phyloP scores from a whole-genome alignment of 140 eudicot genomes.

The Stevia rebaudiana region DNA sequence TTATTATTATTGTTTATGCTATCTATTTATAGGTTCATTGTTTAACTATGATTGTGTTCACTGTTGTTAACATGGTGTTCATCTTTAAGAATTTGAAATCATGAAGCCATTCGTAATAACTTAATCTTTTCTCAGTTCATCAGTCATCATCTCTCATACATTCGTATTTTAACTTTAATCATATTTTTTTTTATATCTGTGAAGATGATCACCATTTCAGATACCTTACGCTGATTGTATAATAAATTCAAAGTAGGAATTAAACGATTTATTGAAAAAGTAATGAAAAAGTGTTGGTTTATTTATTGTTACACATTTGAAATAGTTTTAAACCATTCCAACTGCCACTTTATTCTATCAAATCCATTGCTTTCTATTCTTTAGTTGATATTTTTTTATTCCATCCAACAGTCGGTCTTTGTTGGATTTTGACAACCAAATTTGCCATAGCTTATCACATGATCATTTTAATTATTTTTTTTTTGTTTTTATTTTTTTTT shows the following conservation, averaged over 20 bases:
- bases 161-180: not conserved
- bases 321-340: not conserved
- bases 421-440: too few species aligned
- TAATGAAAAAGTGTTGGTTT: not conserved
- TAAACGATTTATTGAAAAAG: not conserved
- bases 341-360: not conserved
- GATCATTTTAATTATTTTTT: not conserved
- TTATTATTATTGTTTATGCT: not conserved
- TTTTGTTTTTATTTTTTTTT: not conserved
- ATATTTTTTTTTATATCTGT: not conserved
- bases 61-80: not conserved
- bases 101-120: not conserved
- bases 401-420: not conserved
- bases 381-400: not conserved
- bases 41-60: not conserved
- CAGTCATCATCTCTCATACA: not conserved
- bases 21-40: not conserved
- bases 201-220: not conserved
- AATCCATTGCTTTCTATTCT: not conserved
- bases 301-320: not conserved
- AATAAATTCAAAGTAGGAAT: not conserved
- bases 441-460: not conserved
- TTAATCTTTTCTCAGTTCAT: not conserved
- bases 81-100: not conserved
- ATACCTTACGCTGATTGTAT: not conserved